Evolutionary conservation across 495 filamentous ascomycete species (phyloP).

Genomic region (Margaritispora aquatica): DNA sequence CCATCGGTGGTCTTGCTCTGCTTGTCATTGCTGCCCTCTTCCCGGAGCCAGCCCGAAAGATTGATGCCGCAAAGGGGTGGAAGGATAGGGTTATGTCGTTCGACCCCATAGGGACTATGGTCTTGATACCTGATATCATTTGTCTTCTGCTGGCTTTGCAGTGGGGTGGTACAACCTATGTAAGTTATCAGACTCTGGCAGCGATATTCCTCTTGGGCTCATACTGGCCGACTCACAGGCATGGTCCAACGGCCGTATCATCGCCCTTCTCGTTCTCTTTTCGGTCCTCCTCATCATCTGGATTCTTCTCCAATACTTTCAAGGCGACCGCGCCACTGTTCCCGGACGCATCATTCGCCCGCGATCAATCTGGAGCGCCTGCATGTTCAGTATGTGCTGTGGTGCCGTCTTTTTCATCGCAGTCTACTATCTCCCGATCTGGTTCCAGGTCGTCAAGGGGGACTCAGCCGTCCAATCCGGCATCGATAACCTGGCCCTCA

Average conservation of each 20-base stretch:
- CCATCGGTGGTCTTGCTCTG: slow-evolving; percentile 51
- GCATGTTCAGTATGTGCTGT: slow-evolving; percentile 32
- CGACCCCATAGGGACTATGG: slow-evolving; percentile 40
- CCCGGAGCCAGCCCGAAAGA: slow-evolving; percentile 14
- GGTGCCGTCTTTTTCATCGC: slow-evolving; percentile 63
- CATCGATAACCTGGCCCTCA: slow-evolving; percentile 56
- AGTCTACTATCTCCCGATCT: slow-evolving; percentile 53
- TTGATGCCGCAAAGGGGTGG: slow-evolving; percentile 19
- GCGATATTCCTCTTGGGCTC: neutral
- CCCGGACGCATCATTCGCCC: slow-evolving; percentile 66
- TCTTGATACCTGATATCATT: slow-evolving; percentile 28
- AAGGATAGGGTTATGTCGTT: slow-evolving; percentile 27
- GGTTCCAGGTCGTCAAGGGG: slow-evolving; percentile 55
- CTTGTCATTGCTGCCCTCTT: slow-evolving; percentile 53
- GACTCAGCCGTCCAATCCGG: slow-evolving; percentile 61
- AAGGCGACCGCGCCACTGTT: slow-evolving; percentile 67
- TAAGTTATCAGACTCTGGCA: neutral
- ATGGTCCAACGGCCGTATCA: slow-evolving; percentile 31
- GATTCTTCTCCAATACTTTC: slow-evolving; percentile 55
- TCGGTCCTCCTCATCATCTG: slow-evolving; percentile 57
- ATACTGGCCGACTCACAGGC: neutral
- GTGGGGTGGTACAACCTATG: slow-evolving; percentile 35
- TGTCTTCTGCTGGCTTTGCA: slow-evolving; percentile 39
- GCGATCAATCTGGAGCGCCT: slow-evolving; percentile 56
- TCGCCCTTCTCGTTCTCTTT: slow-evolving; percentile 49